Conservation (phyloP, 371 early-diverging fungal genomes). For the Umbelopsis sp. region DNA sequence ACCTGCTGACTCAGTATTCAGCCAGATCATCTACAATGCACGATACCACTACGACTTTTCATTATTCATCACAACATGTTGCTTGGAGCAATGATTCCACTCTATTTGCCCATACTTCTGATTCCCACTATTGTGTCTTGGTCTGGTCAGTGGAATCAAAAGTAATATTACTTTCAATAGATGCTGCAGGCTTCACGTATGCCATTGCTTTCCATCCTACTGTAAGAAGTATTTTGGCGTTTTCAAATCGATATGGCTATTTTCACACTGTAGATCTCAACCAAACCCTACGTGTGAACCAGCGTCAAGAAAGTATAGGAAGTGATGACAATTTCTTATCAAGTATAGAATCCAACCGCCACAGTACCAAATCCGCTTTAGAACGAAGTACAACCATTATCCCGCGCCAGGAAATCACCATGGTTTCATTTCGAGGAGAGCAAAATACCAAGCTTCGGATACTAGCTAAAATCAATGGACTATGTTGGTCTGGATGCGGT, state of each 20-base stretch:
- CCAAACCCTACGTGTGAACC: slow-evolving; percentile 19
- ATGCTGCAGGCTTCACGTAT: slow-evolving; percentile 54
- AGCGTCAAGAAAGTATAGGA: slow-evolving; percentile 22
- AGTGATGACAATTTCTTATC: slow-evolving; percentile 29
- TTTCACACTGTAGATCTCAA: slow-evolving; percentile 59
- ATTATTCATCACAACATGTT: slow-evolving; percentile 55
- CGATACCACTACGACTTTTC: slow-evolving; percentile 1
- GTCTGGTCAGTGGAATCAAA: slow-evolving; percentile 53
- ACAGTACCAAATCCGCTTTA: background rate
- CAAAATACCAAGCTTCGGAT: slow-evolving; percentile 51
- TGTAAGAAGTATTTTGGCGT: slow-evolving; percentile 56
- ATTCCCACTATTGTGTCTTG: slow-evolving; percentile 46
- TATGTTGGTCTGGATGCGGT: slow-evolving; percentile 62
- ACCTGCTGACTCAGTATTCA: slow-evolving; percentile 19
- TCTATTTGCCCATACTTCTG: slow-evolving; percentile 64
- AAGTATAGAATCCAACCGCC: slow-evolving; percentile 9
- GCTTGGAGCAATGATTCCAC: slow-evolving; percentile 58
- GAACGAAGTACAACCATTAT: background rate
- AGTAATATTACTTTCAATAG: slow-evolving; percentile 45
- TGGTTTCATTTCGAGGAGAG: slow-evolving; percentile 65
- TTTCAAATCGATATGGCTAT: slow-evolving; percentile 63
- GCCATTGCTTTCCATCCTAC: slow-evolving; percentile 60
- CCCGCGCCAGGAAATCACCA: slow-evolving; percentile 56
- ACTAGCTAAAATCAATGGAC: slow-evolving; percentile 60
- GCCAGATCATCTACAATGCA: slow-evolving; percentile 6